Conservation (phyloP, 2,329 filamentous ascomycete genomes). For the Neonectria punicea region DNA sequence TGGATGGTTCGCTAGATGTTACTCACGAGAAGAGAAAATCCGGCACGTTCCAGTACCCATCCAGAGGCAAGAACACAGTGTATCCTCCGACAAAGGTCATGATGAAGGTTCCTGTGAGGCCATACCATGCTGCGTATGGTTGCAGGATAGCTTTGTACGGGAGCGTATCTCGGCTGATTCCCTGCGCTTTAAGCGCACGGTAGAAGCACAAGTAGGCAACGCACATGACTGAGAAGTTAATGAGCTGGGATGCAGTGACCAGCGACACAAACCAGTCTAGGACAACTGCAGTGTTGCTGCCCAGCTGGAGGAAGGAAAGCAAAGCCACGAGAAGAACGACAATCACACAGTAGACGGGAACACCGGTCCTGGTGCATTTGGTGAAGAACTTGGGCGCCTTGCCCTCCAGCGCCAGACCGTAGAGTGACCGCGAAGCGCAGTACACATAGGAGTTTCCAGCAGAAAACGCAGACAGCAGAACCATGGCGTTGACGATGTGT, state of each 20-base stretch:
- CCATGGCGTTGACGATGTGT: constrained; percentile 78
- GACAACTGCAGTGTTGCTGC: constrained; percentile 71
- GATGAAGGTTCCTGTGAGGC: constrained; percentile 69
- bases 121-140: constrained; percentile 78
- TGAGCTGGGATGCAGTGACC: constrained; percentile 78
- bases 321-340: constrained; percentile 75
- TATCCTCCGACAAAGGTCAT: constrained; percentile 84
- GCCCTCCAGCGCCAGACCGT: constrained; percentile 74
- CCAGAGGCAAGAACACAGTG: constrained; percentile 73
- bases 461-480: constrained; percentile 73
- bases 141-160: constrained; percentile 76
- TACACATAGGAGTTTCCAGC: constrained; percentile 74
- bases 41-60: constrained; percentile 71
- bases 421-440: constrained; percentile 74
- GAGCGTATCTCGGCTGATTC: constrained; percentile 72
- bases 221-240: constrained; percentile 77
- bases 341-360: constrained; percentile 79
- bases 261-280: constrained; percentile 77
- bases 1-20: background rate
- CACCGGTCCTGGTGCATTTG: constrained; percentile 70
- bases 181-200: constrained; percentile 75
- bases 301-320: constrained; percentile 79
- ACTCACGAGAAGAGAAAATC: constrained; percentile 78
- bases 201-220: constrained; percentile 79
- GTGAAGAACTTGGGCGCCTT: constrained; percentile 71